Conservation (phyloP, 805 yeast genomes). For the Candida boleticola region DNA sequence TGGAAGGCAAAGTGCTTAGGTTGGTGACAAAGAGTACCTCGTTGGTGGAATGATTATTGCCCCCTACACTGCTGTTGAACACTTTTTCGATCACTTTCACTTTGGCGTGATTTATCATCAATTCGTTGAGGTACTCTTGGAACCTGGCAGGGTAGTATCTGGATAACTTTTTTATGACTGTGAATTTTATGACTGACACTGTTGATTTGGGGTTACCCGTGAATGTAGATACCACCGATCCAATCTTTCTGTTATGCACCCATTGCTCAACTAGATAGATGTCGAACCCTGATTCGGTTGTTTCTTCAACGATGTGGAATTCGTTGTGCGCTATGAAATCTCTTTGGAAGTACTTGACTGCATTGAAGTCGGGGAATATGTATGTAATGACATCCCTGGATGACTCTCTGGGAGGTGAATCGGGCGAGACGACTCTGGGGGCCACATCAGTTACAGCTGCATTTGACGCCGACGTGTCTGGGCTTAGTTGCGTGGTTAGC, state of each 20-base stretch:
- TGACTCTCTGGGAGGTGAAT: no score
- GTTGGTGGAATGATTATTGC: slow-evolving; percentile 3
- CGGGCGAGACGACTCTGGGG: no score
- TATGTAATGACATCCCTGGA: slow-evolving; percentile 27
- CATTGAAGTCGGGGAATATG: slow-evolving; percentile 57
- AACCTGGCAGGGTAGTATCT: slow-evolving; percentile 51
- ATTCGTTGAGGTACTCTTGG: slow-evolving; percentile 61
- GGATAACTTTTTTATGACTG: slow-evolving; percentile 49
- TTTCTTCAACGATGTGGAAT: slow-evolving; percentile 42
- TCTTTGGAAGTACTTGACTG: slow-evolving; percentile 45
- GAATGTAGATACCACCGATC: slow-evolving; percentile 71
- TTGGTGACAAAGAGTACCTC: slow-evolving; percentile 71
- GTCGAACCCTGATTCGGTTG: slow-evolving; percentile 72
- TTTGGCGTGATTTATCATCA: slow-evolving; percentile 63
- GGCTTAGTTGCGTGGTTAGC: no score
- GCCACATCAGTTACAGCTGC: no score
- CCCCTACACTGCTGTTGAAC: background rate
- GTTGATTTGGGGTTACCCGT: slow-evolving; percentile 78
- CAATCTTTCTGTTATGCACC: slow-evolving; percentile 70
- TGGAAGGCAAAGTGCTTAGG: slow-evolving; percentile 75
- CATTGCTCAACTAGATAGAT: slow-evolving; percentile 93
- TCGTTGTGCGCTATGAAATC: slow-evolving; percentile 33
- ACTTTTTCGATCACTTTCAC: slow-evolving; percentile 52
- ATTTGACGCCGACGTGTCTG: no score
- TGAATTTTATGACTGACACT: slow-evolving; percentile 55